Evolutionary conservation across 2,329 filamentous ascomycete species (phyloP), one percentile per base, ranked within the genome.

Genomic region (Trichoderma hamatum): DNA sequence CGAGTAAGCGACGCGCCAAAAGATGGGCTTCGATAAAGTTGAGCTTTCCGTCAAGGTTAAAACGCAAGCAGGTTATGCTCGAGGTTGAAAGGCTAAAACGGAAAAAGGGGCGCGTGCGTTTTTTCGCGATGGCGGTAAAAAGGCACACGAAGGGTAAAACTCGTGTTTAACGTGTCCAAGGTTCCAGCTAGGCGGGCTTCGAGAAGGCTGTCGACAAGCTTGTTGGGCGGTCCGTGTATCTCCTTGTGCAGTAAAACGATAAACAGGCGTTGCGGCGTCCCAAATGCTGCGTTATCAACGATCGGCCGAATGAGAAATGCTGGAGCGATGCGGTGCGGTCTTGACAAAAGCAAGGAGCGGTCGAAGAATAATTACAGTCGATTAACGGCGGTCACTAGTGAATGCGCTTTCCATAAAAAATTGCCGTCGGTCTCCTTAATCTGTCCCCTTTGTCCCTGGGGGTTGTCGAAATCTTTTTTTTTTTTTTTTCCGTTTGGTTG

Each of bases 331-430:
- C 46, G 46, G 36, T 49, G 46, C 46, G 46, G 36, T 43, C 52
- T 65, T 69, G 71, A 61, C 69, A 63, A 71, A 70, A 70, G 72
- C 70, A 72, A 74, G 59, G 75, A 75, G 74, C 62, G 70, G 70
- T 62, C 70, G 71, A 68, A 69, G 66, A 69, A 69, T 74, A 78
- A 78, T 74, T 79, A 75, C 75, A 76, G 75, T 76, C 75, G 76
- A 81, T 80, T 78, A 81, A 77, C 65, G 72, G 74, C 60, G 70
- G 63, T 67, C 74, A 74, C 75, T 68, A 71, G 70, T 71, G 72
- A 73, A 76, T 75, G 72, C 75, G 74, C 74, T 73, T 75, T 76
- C 73, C 73, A 72, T 70, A 70, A 49, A 67, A 39, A 54, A 30
- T 46, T 21, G 58, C 55, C 26, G 56, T 30, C 51, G 56, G 71